Evolutionary conservation across 108 stramenopile species (phyloP).

Genomic region (Discostella pseudostelligera): DNA sequence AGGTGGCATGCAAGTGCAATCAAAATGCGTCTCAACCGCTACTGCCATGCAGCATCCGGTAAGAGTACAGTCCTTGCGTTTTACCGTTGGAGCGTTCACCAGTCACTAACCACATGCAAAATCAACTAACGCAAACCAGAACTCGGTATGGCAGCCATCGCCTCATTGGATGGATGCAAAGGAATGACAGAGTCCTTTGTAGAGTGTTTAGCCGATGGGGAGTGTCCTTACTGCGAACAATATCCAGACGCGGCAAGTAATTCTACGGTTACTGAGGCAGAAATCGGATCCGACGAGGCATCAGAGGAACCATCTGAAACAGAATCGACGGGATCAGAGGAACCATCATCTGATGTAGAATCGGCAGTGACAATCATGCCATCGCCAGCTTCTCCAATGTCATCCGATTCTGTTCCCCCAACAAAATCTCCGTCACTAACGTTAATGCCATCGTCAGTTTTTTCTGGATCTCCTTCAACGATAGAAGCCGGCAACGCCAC

Average conservation of each 20-base stretch:
- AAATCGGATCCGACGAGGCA: neutral
- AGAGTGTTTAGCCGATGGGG: constrained; percentile 38
- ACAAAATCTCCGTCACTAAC: constrained; percentile 4
- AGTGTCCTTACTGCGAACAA: constrained; percentile 36
- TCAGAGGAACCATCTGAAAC: constrained; percentile 3
- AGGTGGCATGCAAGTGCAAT: constrained; percentile 35
- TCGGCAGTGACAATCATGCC: neutral
- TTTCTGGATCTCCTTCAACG: neutral
- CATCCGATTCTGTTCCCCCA: neutral
- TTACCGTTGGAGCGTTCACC: no score
- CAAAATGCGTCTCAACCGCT: constrained; percentile 46
- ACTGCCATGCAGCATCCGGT: constrained; percentile 39
- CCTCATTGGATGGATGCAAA: constrained; percentile 40
- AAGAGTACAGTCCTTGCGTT: no score
- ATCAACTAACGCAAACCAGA: no score
- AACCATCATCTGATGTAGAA: neutral
- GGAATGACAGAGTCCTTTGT: constrained; percentile 35
- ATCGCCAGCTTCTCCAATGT: neutral
- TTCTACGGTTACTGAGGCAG: neutral
- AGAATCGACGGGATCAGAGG: neutral
- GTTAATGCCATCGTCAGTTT: constrained; percentile 3
- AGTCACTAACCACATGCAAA: no score
- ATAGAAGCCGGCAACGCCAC: neutral
- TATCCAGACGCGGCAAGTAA: constrained; percentile 4
- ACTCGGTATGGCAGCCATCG: constrained; percentile 25